Base-by-base conservation (phyloP, 2,329 filamentous ascomycete species). In the Escovopsis weberi region DNA sequence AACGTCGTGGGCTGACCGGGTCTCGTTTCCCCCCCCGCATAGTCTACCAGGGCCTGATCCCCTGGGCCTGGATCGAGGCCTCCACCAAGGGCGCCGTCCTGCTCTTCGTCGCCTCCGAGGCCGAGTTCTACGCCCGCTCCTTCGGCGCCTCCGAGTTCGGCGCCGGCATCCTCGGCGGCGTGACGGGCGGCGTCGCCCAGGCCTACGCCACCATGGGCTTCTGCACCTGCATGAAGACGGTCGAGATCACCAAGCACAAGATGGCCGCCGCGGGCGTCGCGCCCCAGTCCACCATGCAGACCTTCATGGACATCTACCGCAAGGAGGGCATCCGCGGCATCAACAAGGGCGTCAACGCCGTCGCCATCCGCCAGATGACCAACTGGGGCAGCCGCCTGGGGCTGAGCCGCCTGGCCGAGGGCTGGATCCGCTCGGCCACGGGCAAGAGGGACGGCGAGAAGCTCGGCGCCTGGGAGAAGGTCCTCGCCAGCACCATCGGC, bases 211-310 rank as follows among this genome's bases (percentile, higher is more conserved):
- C 91, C 63, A 98, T 98, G 89, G 91, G 91, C 54, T 98, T 98
- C 80, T 98, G 91, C 70, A 98, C 91, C 48, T 98, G 91, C 78
- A 98, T 98, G 91, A 98, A 98, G 80, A 98, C 91, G 50, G 91
- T 96, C 53, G 91, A 98, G 68, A 98, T 98, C 68, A 98, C 91
- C 60, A 93, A 95, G 70, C 83, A 91, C 74, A 96, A 96, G 77
- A 72, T 91, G 59, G 87, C 85, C 12, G 81, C 85, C 32, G 53
- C 78, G 37, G 91, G 91, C 54, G 78, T 81, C 52, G 85, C 86
- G 69, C 85, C 86, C 23, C 84, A 79, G n/a, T 80, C 85, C 57
- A 96, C 91, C 52, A 93, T 94, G 64, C 75, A 79, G 54, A 96
- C 91, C 46, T 98, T 98, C 67, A 91, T 89, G 81, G 81, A 85